These are phyloP conservation scores for Pseudonitzschia multiseries DNA, from an alignment of 108 stramenopile genomes.

Conservation along the genomic window DNA sequence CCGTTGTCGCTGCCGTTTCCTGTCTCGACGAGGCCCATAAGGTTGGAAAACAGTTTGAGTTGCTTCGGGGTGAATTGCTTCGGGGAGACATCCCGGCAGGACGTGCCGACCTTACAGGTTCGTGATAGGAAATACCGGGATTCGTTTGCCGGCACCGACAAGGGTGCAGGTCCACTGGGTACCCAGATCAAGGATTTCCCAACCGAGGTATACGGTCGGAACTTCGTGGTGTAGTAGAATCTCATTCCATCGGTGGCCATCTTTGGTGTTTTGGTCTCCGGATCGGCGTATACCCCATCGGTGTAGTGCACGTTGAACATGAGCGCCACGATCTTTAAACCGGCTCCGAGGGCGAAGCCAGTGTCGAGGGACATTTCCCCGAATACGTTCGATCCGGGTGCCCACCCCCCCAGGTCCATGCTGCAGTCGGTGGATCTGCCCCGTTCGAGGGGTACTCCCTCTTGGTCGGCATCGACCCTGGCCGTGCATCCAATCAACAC, in stretches of 20 bases:
- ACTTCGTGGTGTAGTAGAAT: not conserved
- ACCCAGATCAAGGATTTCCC: not conserved
- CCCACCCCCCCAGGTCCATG: not conserved
- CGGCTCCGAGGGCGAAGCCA: not conserved
- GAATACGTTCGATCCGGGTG: not conserved
- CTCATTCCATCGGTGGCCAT: conserved; percentile 9
- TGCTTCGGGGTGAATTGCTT: not conserved
- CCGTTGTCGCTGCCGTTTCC: not conserved
- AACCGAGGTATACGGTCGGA: not conserved
- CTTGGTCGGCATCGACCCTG: not conserved
- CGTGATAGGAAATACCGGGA: not conserved
- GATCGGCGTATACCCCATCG: conserved; percentile 8
- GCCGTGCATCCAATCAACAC: not conserved
- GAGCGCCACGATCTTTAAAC: not conserved
- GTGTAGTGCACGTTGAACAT: conserved; percentile 6
- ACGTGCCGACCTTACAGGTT: not conserved
- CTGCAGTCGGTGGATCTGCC: not conserved
- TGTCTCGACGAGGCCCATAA: not conserved
- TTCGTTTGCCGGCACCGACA: not conserved
- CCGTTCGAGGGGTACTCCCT: not conserved
- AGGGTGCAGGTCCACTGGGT: not conserved
- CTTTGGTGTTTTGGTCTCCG: not conserved
- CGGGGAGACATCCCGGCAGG: not conserved
- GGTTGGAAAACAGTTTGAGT: not conserved
- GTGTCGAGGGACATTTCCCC: not conserved